phyloP scores from a whole-genome alignment of 495 filamentous ascomycete genomes.

The Parachaetomium inaequale region DNA sequence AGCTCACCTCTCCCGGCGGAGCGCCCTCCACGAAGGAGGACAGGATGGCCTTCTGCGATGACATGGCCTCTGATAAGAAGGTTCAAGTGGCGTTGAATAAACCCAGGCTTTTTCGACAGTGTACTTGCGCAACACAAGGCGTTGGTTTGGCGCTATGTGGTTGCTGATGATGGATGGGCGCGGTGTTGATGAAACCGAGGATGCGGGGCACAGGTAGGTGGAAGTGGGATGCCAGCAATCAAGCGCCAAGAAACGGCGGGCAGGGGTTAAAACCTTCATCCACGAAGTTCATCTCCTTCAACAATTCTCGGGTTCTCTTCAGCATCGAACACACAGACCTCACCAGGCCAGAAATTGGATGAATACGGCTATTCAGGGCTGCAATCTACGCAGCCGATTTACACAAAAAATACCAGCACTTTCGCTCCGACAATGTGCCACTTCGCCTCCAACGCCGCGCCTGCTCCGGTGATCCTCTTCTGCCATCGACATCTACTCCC shows the following conservation, averaged over 20 bases:
- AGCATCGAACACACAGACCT: not conserved
- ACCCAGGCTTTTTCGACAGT: not conserved
- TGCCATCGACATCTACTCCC: not conserved
- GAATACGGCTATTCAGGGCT: not conserved
- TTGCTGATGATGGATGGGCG: not conserved
- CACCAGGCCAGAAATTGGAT: not conserved
- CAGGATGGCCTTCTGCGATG: conserved; percentile 56
- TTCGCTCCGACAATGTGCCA: conserved; percentile 4
- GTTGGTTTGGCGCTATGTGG: not conserved
- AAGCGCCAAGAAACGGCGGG: conserved; percentile 12
- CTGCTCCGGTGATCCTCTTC: conserved; percentile 5
- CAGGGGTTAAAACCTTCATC: conserved; percentile 3
- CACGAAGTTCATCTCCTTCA: not conserved
- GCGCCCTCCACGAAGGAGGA: conserved; percentile 91
- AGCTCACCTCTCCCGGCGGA: conserved; percentile 90
- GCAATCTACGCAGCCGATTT: not conserved
- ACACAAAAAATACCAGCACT: not conserved
- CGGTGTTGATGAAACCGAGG: conserved; percentile 9
- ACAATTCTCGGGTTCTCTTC: not conserved
- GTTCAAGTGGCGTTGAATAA: not conserved
- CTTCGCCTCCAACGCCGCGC: conserved; percentile 15
- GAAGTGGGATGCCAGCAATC: not conserved
- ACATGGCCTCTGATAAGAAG: conserved; percentile 23
- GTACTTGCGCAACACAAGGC: not conserved
- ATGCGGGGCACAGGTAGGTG: conserved; percentile 22